Evolutionary conservation across 805 yeast genomes (phyloP), one percentile per base, ranked within the genome.

Genomic region (Hanseniaspora nectarophila): DNA sequence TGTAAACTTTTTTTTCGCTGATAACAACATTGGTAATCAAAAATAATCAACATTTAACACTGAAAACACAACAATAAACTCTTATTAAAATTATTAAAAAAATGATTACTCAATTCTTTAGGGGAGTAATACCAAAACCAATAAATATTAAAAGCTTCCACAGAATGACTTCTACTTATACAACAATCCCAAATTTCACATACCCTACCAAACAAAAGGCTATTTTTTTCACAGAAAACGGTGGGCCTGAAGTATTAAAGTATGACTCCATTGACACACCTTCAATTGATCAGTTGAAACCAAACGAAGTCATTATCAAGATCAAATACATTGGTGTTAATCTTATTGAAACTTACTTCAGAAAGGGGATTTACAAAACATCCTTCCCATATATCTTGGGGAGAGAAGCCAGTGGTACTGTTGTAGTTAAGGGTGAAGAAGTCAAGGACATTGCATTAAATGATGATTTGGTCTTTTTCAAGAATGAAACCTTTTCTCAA

Each of bases 311-410:
- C 10, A 70, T 89, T 45, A 72, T 89, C 61, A 81, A 82, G 66
- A 85, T 83, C 71, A 73, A 70, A 52, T 87, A 76, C 59, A 73
- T 88, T 12, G 97, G 97, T 32, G 69, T 87, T 60, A 87, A 87
- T 60, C 84, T 76, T 70, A 82, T 87, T 57, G 97, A 89, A 60
- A 71, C 79, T 4, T 89, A 88, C 67, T 85, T 84, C 70, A 76
- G 96, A 61, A 75, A 69, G 47, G 96, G 96, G 4, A 60, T 82
- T 5, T 89, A 89, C 61, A 83, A 85, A 7, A 60, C 71, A 13
- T 60, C 67, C 28, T 62, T 67, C 45, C 97, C 97, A 0, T 73
- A 70, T 56, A 67, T 77, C 26, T 69, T 84, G 31, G 95, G 95
- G 24, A 72, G 87, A 55, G 86, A 80, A 59, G 90, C 86, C 2